These are phyloP conservation scores for Kwoniella bestiolae DNA, from an alignment of 768 basidiomycete species.

Conservation along the genomic window DNA sequence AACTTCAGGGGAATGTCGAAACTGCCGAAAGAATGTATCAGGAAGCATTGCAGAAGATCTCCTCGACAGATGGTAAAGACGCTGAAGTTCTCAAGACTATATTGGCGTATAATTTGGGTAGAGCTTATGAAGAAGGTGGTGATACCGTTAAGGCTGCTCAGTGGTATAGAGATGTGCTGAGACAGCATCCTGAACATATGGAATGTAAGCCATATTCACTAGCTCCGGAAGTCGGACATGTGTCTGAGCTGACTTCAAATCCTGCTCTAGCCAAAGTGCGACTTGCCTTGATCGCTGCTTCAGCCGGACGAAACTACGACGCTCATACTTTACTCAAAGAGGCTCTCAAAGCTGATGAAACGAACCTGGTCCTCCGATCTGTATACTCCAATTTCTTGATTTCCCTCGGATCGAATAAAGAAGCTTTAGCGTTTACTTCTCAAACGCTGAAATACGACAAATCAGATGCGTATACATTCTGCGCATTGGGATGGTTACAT, in stretches of 20 bases:
- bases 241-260: conserved; percentile 8
- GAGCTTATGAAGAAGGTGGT: conserved; percentile 85
- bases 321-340: conserved; percentile 91
- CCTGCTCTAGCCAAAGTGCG: conserved; percentile 79
- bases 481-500: conserved; percentile 82
- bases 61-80: conserved; percentile 38
- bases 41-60: conserved; percentile 45
- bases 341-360: conserved; percentile 74
- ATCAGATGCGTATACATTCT: conserved; percentile 87
- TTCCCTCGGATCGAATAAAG: conserved; percentile 64
- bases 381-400: conserved; percentile 93
- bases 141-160: conserved; percentile 74
- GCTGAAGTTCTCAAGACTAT: conserved; percentile 68
- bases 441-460: conserved; percentile 81
- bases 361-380: conserved; percentile 84
- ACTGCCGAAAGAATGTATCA: conserved; percentile 52
- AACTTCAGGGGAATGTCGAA: conserved; percentile 64
- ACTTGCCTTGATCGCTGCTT: conserved; percentile 77
- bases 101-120: conserved; percentile 86
- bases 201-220: conserved; percentile 72
- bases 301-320: conserved; percentile 72
- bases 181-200: conserved; percentile 92
- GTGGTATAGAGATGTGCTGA: conserved; percentile 82
- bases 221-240: conserved; percentile 1
- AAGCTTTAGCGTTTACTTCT: conserved; percentile 87